Evolutionary conservation across 306 rosid genomes (phyloP), one percentile per base, ranked within the genome.

Genomic region (Arachis hypogaea): DNA sequence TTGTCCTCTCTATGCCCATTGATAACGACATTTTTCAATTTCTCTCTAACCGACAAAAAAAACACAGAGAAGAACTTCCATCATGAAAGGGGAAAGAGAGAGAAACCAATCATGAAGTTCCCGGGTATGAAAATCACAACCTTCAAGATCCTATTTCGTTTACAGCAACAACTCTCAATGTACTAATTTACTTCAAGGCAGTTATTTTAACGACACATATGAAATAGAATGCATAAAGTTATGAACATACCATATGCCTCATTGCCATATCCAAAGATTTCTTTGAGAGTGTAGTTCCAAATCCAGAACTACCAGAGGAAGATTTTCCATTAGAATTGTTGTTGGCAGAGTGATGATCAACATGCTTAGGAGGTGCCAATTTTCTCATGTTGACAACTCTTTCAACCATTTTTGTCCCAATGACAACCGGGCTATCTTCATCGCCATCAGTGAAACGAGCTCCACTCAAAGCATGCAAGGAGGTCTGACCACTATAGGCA

Each of bases 301-400:
- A 91, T 78, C 98, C 96, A 11, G 90, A 78, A 88, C 88, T 80
- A 41, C 86, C 92, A 58, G 89, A 73, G 40, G 71, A 77, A 66
- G 89, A 85, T 88, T 93, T 93, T 72, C 91, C 89, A 67, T 78
- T 41, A 18, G 84, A 82, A 81, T 83, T 85, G 43, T 72, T 81
- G 43, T 66, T 69, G 14, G 77, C 69, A 14, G 77, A 80, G 52
- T 56, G 51, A 73, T 71, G 81, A 14, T 85, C 86, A n/a, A 86
- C 86, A 57, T 82, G 93, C 81, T 82, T 89, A 11, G 97, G 96
- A 7, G 97, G 99, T 59, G 88, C 96, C 64, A 94, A 78, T 72
- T 88, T 94, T 82, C 99, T 88, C 92, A 90, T 90, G 88, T 94
- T 92, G 11, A 94, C 99, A n/a, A 92, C 90, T 85, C 99, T 94